Conservation (phyloP, 2,329 filamentous ascomycete genomes). For the Didymella segeticola region DNA sequence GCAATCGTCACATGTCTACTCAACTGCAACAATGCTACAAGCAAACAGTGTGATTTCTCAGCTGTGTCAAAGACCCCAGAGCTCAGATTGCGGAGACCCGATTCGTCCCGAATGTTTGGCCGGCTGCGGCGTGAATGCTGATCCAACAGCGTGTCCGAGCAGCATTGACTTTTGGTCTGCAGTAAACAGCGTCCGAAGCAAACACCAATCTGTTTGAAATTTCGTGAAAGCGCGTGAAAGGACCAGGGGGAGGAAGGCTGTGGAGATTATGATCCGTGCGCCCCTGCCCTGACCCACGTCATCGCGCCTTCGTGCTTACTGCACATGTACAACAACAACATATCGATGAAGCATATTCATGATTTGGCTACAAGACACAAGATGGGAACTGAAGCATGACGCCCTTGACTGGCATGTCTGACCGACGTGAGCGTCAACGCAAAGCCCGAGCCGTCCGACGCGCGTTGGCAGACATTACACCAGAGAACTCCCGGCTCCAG, state of each 20-base stretch:
- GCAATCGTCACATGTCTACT: background rate
- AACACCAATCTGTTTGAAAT: background rate
- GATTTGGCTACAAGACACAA: background rate
- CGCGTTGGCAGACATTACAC: slow-evolving; percentile 24
- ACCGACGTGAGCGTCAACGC: slow-evolving; percentile 21
- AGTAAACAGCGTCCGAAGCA: background rate
- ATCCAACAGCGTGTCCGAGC: background rate
- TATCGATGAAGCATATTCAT: background rate
- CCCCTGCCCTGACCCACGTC: slow-evolving; percentile 2
- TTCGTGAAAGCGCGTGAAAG: background rate
- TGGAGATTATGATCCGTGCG: slow-evolving; percentile 1
- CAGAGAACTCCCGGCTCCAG: slow-evolving; percentile 27
- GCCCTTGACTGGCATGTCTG: background rate
- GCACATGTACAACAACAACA: background rate
- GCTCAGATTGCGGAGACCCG: background rate
- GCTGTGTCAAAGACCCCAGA: background rate
- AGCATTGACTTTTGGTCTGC: background rate
- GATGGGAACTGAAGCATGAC: slow-evolving; percentile 6
- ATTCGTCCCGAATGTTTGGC: slow-evolving; percentile 1
- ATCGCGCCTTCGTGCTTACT: background rate
- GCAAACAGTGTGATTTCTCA: background rate
- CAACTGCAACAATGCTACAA: background rate
- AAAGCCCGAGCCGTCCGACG: slow-evolving; percentile 24
- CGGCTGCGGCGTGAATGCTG: background rate
- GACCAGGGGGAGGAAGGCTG: background rate